Conservation (phyloP, 2,329 filamentous ascomycete species). For the Aspergillus sp. region DNA sequence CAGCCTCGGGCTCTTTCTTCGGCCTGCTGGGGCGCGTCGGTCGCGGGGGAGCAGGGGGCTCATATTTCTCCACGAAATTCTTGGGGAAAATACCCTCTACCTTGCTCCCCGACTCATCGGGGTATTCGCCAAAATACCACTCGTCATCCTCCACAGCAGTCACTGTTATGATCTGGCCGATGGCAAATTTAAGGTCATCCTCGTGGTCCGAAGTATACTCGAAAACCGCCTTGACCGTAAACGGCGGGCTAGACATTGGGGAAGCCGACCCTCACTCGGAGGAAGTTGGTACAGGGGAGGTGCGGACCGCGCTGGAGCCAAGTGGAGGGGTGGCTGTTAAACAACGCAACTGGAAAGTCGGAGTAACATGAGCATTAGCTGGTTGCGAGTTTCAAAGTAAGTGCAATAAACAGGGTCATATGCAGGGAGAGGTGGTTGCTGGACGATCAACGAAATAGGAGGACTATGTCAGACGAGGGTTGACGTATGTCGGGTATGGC, state of each 20-base stretch:
- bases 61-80: constrained; percentile 97
- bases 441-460: constrained; percentile 20
- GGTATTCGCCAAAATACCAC: constrained; percentile 89
- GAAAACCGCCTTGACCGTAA: constrained; percentile 94
- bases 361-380: constrained; percentile 19
- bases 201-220: constrained; percentile 92
- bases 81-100: constrained; percentile 87
- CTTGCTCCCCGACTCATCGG: constrained; percentile 70
- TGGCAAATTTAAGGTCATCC: constrained; percentile 84
- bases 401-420: constrained; percentile 21
- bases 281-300: constrained; percentile 8
- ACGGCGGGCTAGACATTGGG: constrained; percentile 69
- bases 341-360: constrained; percentile 8
- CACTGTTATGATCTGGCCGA: constrained; percentile 89
- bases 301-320: constrained; percentile 11
- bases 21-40: constrained; percentile 69
- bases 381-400: constrained; percentile 20
- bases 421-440: constrained; percentile 13
- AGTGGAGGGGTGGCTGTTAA: constrained; percentile 5
- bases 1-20: constrained; percentile 60
- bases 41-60: constrained; percentile 84
- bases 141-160: constrained; percentile 89
- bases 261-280: constrained; percentile 27
- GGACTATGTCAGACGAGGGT: constrained; percentile 29
- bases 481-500: constrained; percentile 26